phyloP scores from a whole-genome alignment of 1,139 yeast species.

The Zygosaccharomyces pseudobailii region DNA sequence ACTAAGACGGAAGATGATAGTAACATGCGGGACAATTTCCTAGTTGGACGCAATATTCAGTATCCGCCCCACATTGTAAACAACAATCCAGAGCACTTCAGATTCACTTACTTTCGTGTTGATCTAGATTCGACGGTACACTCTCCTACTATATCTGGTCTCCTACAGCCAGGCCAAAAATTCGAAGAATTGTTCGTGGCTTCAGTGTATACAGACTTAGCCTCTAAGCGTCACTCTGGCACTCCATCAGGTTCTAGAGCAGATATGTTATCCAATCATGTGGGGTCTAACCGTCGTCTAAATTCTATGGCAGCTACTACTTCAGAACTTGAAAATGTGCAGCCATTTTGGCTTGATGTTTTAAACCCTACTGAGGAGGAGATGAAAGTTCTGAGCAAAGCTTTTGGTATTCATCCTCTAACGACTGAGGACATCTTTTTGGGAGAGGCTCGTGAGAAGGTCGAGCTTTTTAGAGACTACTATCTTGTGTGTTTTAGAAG shows the following conservation, averaged over 20 bases:
- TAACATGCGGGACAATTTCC: constrained; percentile 26
- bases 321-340: constrained; percentile 29
- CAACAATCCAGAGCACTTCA: constrained; percentile 44
- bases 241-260: constrained; percentile 30
- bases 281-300: constrained; percentile 4
- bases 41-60: constrained; percentile 32
- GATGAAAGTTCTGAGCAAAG: constrained; percentile 85
- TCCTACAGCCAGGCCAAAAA: constrained; percentile 53
- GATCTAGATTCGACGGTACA: constrained; percentile 86
- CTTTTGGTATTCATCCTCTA: constrained; percentile 92
- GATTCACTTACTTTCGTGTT: constrained; percentile 91
- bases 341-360: constrained; percentile 90
- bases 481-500: constrained; percentile 92
- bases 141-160: constrained; percentile 82
- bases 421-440: constrained; percentile 93
- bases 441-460: constrained; percentile 94
- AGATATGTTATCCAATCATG: constrained; percentile 13
- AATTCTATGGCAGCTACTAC: constrained; percentile 21
- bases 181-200: constrained; percentile 47
- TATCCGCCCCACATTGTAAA: constrained; percentile 41
- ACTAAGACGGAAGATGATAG: constrained; percentile 9
- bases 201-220: constrained; percentile 33
- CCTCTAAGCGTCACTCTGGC: constrained; percentile 8
- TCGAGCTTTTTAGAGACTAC: constrained; percentile 82
- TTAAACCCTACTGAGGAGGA: constrained; percentile 93